These are phyloP conservation scores for Chlamydomonas sphaeroides DNA, from an alignment of 139 green algal genomes.

Conservation along the genomic window DNA sequence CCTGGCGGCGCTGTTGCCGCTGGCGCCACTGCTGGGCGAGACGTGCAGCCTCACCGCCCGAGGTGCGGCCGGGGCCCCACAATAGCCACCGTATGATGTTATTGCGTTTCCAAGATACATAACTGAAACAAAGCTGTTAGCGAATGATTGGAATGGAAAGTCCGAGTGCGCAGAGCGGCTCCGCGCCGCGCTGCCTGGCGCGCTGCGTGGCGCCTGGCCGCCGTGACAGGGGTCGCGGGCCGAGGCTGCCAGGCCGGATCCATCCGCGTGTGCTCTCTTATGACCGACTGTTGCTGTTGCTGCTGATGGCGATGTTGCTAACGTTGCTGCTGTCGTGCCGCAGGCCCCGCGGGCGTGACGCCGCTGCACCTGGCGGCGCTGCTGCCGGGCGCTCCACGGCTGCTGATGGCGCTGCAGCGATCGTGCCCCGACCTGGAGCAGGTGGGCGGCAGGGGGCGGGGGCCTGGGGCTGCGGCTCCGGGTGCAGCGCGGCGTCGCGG, in stretches of 20 bases:
- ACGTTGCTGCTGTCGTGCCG: not conserved
- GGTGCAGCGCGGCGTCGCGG: no score
- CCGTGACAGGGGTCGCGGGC: no score
- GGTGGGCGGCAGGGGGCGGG: not conserved
- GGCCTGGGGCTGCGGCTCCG: no score
- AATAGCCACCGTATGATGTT: no score
- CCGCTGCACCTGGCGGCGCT: conserved; percentile 29
- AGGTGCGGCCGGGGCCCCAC: not conserved
- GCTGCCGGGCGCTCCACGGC: not conserved
- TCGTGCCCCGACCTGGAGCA: not conserved
- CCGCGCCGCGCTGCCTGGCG: not conserved
- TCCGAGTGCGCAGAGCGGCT: not conserved
- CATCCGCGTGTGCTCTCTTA: no score
- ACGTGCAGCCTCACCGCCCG: not conserved
- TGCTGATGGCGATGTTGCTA: not conserved
- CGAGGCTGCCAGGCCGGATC: no score
- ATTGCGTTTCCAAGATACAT: no score
- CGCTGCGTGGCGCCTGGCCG: not conserved
- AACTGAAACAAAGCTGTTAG: no score
- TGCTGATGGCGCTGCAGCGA: not conserved
- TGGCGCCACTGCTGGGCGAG: conserved; percentile 12
- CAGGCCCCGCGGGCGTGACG: conserved; percentile 20
- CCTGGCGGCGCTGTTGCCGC: not conserved
- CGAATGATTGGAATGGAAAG: not conserved
- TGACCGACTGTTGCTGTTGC: no score